Evolutionary conservation across 2,329 filamentous ascomycete species (phyloP), one percentile per base, ranked within the genome.

Genomic region (Aspergillus fumigatiaffinis): DNA sequence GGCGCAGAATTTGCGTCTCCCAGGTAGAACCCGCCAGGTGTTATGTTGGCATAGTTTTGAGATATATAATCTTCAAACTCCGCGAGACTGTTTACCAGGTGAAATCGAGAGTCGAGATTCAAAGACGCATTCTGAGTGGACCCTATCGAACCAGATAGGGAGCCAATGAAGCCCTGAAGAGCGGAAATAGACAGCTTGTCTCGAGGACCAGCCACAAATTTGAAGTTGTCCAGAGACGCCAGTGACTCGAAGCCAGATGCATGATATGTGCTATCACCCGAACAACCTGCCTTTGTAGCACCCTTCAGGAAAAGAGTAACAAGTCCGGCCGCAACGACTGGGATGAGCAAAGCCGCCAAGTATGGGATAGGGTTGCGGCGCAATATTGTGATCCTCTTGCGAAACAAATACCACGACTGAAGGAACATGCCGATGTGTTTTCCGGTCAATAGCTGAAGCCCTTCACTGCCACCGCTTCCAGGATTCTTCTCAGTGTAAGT

Each of bases 1-100:
- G 90, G 85, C 1, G 79, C 73, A 1, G 81, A 82, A 38, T 71
- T 77, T 20, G 77, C 77, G 54, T 88, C 84, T 21, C 86, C 87
- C 1, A 95, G 77, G 79, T 90, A 96, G 69, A 94, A 83, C 0
- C 88, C 92, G n/a, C 88, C 90, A 0, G 90, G 91, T 0, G 84
- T 88, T 44, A 93, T 81, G 53, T 87, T 87, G 52, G 77, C 80
- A 69, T 87, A 91, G 35, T 87, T 81, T 6, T 79, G 74, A 3
- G 77, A 66, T 51, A 96, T 82, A 61, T 83, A 88, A 25, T 80
- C 69, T 56, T 87, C 86, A 73, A 96, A 95, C 0, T 88, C 83
- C 28, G 82, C 75, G 6, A 91, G 79, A 0, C 82, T 86, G 58
- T 90, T 78, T 8, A 91, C 86, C 0, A 82, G 58, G 17, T 84